phyloP scores from a whole-genome alignment of 1,284 basidiomycete species.

The Rhodotorula sp. region DNA sequence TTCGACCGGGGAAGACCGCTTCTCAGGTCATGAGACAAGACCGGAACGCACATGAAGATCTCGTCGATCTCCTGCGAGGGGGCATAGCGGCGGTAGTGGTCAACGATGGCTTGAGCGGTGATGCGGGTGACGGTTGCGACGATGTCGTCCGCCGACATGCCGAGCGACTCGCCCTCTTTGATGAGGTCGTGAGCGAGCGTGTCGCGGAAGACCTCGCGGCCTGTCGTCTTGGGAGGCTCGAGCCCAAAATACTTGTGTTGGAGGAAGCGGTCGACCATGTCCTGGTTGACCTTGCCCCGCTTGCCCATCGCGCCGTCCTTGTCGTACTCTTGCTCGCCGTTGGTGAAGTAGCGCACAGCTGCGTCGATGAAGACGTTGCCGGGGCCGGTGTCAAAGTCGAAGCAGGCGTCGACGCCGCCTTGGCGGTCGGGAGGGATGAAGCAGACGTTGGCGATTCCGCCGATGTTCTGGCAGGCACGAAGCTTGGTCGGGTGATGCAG shows the following conservation, averaged over 20 bases:
- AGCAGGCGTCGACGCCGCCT: conserved; percentile 20
- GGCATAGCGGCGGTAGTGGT: conserved; percentile 39
- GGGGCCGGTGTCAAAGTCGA: conserved; percentile 43
- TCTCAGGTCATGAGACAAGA: background rate
- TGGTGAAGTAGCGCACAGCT: conserved; percentile 34
- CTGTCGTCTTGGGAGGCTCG: conserved; percentile 43
- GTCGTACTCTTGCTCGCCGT: conserved; percentile 38
- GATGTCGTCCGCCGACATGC: conserved; percentile 32
- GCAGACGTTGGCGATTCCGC: conserved; percentile 39
- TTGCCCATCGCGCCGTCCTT: conserved; percentile 40
- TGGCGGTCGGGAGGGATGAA: conserved; percentile 37
- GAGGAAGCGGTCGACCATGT: conserved; percentile 39
- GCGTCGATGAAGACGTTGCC: conserved; percentile 42
- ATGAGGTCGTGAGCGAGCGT: conserved; percentile 37
- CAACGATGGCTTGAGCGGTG: conserved; percentile 38
- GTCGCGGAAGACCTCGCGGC: conserved; percentile 39
- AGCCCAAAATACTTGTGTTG: conserved; percentile 37
- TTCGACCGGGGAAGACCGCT: too few species aligned
- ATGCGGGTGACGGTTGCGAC: conserved; percentile 40
- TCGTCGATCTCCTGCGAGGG: conserved; percentile 39
- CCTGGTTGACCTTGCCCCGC: conserved; percentile 40
- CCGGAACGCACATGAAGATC: conserved; percentile 35
- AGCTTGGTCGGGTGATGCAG: conserved; percentile 40
- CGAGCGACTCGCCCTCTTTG: conserved; percentile 28
- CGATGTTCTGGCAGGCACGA: conserved; percentile 42